A percentile compares a stretch with the other conserved stretches of the same genome.
phyloP scores from a whole-genome alignment of 257 asterid species.

The Fraxinus excelsior region DNA sequence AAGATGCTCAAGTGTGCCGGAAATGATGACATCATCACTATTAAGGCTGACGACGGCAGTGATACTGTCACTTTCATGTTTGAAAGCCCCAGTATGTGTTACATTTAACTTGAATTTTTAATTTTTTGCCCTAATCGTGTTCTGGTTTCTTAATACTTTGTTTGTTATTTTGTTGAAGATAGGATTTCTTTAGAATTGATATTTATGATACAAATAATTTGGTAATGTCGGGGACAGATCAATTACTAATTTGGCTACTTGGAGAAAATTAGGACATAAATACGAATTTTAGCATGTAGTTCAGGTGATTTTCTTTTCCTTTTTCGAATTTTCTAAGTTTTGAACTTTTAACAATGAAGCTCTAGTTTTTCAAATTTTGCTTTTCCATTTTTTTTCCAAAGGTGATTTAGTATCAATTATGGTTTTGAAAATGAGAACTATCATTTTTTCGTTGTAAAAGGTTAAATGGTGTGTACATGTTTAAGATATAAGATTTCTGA shows the following conservation, averaged over 20 bases:
- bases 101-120: background rate
- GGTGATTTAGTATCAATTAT: too few relatives aligned
- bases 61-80: conserved; percentile 52
- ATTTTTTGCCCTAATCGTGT: background rate
- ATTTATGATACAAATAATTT: background rate
- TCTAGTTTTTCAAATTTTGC: background rate
- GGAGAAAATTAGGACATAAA: background rate
- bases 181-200: background rate
- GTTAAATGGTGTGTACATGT: background rate
- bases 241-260: background rate
- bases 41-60: conserved; percentile 50
- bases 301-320: background rate
- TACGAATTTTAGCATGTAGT: background rate
- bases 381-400: too few relatives aligned
- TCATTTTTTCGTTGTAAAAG: background rate
- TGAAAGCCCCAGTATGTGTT: conserved; percentile 27
- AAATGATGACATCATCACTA: conserved; percentile 44
- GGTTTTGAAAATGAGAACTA: background rate
- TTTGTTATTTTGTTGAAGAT: background rate
- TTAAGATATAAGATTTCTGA: background rate
- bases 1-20: conserved; percentile 48
- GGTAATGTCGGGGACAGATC: background rate
- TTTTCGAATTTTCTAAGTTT: too few relatives aligned
- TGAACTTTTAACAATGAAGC: background rate
- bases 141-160: background rate